These are phyloP conservation scores for Hypoxylon cercidicola DNA, from an alignment of 495 filamentous ascomycete species.

Conservation along the genomic window DNA sequence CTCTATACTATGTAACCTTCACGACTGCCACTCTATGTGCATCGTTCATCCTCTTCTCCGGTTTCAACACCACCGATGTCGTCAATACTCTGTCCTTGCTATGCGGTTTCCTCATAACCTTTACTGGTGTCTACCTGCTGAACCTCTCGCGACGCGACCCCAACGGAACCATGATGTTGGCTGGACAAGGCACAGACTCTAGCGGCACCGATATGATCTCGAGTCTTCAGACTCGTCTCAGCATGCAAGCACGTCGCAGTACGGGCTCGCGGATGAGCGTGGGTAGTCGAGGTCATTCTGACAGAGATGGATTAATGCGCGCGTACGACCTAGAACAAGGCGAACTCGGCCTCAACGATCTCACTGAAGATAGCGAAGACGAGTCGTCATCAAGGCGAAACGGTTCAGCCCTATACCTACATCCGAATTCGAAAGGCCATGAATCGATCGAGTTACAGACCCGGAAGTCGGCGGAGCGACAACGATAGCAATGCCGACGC, in stretches of 20 bases:
- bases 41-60: conserved; percentile 96
- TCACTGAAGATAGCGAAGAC: conserved; percentile 76
- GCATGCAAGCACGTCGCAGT: conserved; percentile 85
- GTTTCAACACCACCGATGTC: conserved; percentile 94
- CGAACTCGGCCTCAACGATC: conserved; percentile 64
- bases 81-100: conserved; percentile 95
- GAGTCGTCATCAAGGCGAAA: conserved; percentile 52
- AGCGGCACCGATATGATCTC: conserved; percentile 91
- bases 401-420: conserved; percentile 33
- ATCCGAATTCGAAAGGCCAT: conserved; percentile 32
- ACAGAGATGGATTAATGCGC: conserved; percentile 83
- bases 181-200: conserved; percentile 74
- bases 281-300: conserved; percentile 68
- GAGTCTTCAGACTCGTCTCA: conserved; percentile 86
- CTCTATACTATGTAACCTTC: conserved; percentile 99
- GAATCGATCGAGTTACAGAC: conserved; percentile 57
- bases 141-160: conserved; percentile 94
- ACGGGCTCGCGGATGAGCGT: conserved; percentile 62
- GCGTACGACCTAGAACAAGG: conserved; percentile 83
- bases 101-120: conserved; percentile 94
- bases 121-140: conserved; percentile 95
- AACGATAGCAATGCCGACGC: conserved; percentile 1
- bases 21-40: conserved; percentile 94
- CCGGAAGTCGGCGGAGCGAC: conserved; percentile 47
- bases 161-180: conserved; percentile 75